Conservation (phyloP, 805 yeast species). For the Candida odintsovae region DNA sequence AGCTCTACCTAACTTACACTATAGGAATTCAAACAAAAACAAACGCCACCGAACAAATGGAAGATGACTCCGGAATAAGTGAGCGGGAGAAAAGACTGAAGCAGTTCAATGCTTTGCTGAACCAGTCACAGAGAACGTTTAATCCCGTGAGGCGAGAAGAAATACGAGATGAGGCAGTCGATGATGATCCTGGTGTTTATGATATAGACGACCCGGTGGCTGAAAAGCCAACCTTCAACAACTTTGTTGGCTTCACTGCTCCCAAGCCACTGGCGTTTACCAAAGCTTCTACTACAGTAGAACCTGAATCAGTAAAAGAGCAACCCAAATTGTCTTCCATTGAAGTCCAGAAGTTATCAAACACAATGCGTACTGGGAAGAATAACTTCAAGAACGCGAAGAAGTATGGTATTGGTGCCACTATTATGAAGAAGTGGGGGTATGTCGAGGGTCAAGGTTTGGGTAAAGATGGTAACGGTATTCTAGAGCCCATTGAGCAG, state of each 20-base stretch:
- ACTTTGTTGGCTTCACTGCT: slow-evolving; percentile 1
- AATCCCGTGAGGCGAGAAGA: neutral
- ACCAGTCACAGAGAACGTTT: neutral
- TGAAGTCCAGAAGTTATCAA: slow-evolving; percentile 3
- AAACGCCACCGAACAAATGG: neutral
- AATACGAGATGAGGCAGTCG: slow-evolving; percentile 8
- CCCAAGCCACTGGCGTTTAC: slow-evolving; percentile 2
- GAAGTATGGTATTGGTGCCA: slow-evolving; percentile 81
- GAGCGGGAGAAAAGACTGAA: neutral
- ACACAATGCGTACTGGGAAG: neutral
- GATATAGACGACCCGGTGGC: slow-evolving; percentile 7
- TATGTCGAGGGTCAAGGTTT: slow-evolving; percentile 78
- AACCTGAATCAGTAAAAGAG: neutral
- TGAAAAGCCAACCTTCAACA: neutral
- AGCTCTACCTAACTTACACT: no score
- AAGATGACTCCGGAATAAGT: neutral
- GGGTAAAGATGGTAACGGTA: slow-evolving; percentile 72
- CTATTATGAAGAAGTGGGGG: slow-evolving; percentile 78
- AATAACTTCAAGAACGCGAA: slow-evolving; percentile 16
- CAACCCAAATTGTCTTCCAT: slow-evolving; percentile 18
- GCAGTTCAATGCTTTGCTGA: neutral
- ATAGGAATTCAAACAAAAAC: no score
- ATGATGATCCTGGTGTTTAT: slow-evolving; percentile 19
- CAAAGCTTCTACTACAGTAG: neutral
- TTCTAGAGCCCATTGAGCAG: slow-evolving; percentile 73